Evolutionary conservation across 306 rosid species (phyloP), one percentile per base, ranked within the genome.

Genomic region (Dicorynia guianensis): DNA sequence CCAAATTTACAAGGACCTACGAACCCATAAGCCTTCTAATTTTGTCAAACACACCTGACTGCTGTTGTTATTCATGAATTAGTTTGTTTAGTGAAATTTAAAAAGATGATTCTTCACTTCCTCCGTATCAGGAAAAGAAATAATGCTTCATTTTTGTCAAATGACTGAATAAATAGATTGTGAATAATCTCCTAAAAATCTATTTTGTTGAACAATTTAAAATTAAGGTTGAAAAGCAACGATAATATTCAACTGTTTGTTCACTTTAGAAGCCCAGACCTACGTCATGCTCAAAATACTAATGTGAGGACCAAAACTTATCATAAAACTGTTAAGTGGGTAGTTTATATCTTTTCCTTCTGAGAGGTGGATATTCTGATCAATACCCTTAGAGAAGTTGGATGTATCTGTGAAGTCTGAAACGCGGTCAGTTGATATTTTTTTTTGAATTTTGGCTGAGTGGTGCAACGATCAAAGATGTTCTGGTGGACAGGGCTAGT

Each of bases 321-420:
- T 52, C 57, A n/a, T 6, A 15, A 5, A 20, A 20, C 11, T 11
- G 55, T 49, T 5, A n/a, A n/a, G 14, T 49, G 18, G 15, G 57
- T 18, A 52, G 25, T 52, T 52, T 4, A 18, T 20, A 7, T 52
- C 10, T 14, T 52, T n/a, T 18, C 15, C 18, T 52, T 52, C 20
- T 52, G 4, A 20, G 15, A 52, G 20, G 17, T 17, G 12, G 34
- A 69, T 33, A 33, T 15, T 17, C 11, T 8, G 60, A 14, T 69
- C 3, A 44, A 20, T 30, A 50, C 11, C 20, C 10, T 8, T 33
- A 30, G 33, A 49, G 14, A 8, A n/a, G 33, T 33, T 18, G 50
- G 71, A 43, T 13, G 11, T 68, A 19, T 67, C 10, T 40, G 60
- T 49, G 60, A 68, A 68, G 15, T 68, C 33, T 52, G 42, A 50